Conservation (phyloP, 2,329 filamentous ascomycete genomes). For the Boeremia exigua region DNA sequence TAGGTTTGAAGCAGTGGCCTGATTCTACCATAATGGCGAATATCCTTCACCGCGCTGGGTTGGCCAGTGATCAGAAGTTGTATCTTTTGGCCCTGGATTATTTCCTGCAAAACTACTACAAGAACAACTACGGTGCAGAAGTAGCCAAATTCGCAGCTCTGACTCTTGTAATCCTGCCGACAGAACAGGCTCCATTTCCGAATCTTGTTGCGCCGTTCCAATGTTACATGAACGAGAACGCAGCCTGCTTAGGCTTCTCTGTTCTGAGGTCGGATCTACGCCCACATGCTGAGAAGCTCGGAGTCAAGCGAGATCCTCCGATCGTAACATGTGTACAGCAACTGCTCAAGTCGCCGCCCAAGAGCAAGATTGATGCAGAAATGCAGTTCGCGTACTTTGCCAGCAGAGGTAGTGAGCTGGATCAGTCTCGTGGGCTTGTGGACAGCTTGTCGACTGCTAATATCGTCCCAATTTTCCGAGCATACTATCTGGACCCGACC, state of each 20-base stretch:
- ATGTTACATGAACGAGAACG: slow-evolving; percentile 82
- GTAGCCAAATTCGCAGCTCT: slow-evolving; percentile 62
- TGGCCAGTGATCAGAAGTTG: slow-evolving; percentile 57
- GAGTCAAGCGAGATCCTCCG: slow-evolving; percentile 80
- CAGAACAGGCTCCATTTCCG: slow-evolving; percentile 68
- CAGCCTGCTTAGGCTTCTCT: slow-evolving; percentile 78
- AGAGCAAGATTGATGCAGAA: slow-evolving; percentile 68
- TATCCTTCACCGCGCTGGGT: slow-evolving; percentile 72
- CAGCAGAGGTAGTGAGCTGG: slow-evolving; percentile 75
- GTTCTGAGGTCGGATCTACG: slow-evolving; percentile 80
- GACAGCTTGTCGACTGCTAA: slow-evolving; percentile 35
- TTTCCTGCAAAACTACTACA: slow-evolving; percentile 79
- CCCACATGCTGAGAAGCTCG: slow-evolving; percentile 82
- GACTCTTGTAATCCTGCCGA: slow-evolving; percentile 64
- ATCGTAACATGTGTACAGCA: slow-evolving; percentile 77
- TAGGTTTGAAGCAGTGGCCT: slow-evolving; percentile 78
- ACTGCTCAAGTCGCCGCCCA: slow-evolving; percentile 75
- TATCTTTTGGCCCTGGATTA: slow-evolving; percentile 78
- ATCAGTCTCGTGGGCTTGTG: slow-evolving; percentile 42
- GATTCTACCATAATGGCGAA: slow-evolving; percentile 75
- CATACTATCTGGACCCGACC: slow-evolving; percentile 40
- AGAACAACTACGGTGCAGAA: slow-evolving; percentile 71
- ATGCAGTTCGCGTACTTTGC: slow-evolving; percentile 84
- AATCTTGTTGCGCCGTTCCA: slow-evolving; percentile 72
- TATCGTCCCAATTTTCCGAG: slow-evolving; percentile 49